phyloP scores from a whole-genome alignment of 1,139 yeast genomes.

The Protomyces inouyei region DNA sequence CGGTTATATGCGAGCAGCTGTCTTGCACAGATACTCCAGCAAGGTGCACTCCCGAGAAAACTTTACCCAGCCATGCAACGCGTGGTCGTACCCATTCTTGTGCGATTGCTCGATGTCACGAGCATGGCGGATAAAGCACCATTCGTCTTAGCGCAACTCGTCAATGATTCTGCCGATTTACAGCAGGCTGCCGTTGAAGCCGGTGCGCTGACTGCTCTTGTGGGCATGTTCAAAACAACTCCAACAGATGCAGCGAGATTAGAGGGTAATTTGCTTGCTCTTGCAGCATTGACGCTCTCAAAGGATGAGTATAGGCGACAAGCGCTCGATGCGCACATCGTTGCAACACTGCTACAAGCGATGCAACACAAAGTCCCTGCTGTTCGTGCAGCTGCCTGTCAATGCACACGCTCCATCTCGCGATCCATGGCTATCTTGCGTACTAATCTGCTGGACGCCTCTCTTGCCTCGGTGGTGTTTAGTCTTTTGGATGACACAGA shows the following conservation, averaged over 20 bases:
- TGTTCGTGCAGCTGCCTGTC: conserved; percentile 46
- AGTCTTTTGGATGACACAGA: conserved; percentile 40
- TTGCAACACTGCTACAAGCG: conserved; percentile 36
- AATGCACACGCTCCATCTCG: conserved; percentile 64
- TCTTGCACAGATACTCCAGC: conserved; percentile 36
- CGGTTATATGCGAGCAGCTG: conserved; percentile 39
- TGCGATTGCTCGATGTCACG: conserved; percentile 37
- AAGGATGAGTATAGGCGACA: conserved; percentile 38
- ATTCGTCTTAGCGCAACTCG: conserved; percentile 35
- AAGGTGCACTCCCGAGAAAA: conserved; percentile 33
- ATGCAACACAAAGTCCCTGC: conserved; percentile 30
- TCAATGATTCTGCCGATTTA: conserved; percentile 33
- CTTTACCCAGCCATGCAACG: conserved; percentile 34
- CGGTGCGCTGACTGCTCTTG: conserved; percentile 37
- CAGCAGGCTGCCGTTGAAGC: conserved; percentile 41
- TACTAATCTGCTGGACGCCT: conserved; percentile 59
- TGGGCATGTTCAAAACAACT: conserved; percentile 32
- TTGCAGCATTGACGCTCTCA: conserved; percentile 40
- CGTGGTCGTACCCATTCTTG: conserved; percentile 40
- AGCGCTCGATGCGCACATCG: conserved; percentile 39
- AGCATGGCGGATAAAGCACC: conserved; percentile 19
- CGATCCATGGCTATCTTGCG: conserved; percentile 67
- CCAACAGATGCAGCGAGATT: conserved; percentile 31
- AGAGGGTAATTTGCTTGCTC: conserved; percentile 36
- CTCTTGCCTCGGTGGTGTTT: conserved; percentile 50